Conservation (phyloP, 345 rosid species). For the Pistacia vera region DNA sequence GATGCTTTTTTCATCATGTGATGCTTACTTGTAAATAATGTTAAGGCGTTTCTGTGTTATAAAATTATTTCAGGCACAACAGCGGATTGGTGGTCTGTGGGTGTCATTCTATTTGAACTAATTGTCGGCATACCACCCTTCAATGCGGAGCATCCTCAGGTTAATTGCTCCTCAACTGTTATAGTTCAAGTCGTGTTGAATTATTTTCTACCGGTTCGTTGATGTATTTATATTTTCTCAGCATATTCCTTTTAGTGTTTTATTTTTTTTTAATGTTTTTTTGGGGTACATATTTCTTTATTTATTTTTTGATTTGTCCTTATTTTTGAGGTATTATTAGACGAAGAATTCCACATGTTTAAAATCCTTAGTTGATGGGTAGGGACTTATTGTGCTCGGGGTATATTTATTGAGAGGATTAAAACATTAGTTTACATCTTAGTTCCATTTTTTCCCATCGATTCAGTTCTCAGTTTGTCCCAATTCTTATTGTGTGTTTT, state of each 20-base stretch:
- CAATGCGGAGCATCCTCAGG: conserved; percentile 96
- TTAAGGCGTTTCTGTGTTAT: neutral
- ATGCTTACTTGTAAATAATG: conserved; percentile 15
- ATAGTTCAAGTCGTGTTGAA: neutral
- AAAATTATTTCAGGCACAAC: conserved; percentile 69
- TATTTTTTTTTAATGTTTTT: neutral
- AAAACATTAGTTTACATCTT: neutral
- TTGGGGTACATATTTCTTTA: neutral
- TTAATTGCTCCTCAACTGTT: conserved; percentile 22
- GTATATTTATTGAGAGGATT: neutral
- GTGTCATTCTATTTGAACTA: conserved; percentile 87
- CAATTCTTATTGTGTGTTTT: conserved; percentile 26
- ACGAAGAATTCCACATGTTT: neutral
- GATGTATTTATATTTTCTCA: neutral
- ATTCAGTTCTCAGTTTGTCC: conserved; percentile 7
- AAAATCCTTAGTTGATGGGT: neutral
- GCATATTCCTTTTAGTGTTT: neutral
- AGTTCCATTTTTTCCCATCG: neutral
- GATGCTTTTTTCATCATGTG: conserved; percentile 10
- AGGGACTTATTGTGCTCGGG: neutral
- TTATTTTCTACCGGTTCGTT: conserved; percentile 10
- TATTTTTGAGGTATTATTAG: neutral
- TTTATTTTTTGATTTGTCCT: neutral
- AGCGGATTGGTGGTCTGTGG: conserved; percentile 99
- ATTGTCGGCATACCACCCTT: conserved; percentile 99